Evolutionary conservation across 2,329 filamentous ascomycete genomes (phyloP).

Genomic region (Helotiales sp.): DNA sequence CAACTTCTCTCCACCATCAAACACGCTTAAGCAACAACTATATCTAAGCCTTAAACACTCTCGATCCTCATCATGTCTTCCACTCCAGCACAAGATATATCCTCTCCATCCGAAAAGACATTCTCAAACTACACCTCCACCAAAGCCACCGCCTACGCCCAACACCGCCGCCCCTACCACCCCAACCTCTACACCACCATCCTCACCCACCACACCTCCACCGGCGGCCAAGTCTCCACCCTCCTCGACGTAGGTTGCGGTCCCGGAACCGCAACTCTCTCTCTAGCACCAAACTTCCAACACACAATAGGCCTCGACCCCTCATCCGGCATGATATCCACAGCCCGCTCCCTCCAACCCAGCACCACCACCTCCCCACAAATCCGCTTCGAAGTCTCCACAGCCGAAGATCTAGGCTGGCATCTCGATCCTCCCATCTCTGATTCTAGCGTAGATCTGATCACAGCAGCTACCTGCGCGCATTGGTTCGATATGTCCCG

Average conservation of each 20-base stretch:
- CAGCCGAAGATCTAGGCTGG: slow-evolving; percentile 26
- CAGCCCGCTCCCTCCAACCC: slow-evolving; percentile 17
- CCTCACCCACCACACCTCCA: slow-evolving; percentile 21
- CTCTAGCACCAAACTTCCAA: slow-evolving; percentile 24
- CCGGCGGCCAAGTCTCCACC: slow-evolving; percentile 20
- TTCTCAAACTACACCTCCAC: slow-evolving; percentile 23
- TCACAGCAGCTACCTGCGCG: slow-evolving; percentile 33
- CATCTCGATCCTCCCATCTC: slow-evolving; percentile 7
- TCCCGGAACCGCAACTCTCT: slow-evolving; percentile 25
- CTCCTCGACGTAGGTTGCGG: slow-evolving; percentile 33
- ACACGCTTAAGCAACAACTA: no score
- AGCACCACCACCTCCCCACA: slow-evolving; percentile 4
- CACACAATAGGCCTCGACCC: slow-evolving; percentile 29
- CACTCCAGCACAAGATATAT: no score
- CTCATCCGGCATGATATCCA: slow-evolving; percentile 25
- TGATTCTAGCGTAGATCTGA: slow-evolving; percentile 23
- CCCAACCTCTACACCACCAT: slow-evolving; percentile 19
- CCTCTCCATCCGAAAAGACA: slow-evolving; percentile 23
- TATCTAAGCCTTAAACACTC: no score
- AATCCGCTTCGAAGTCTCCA: slow-evolving; percentile 23
- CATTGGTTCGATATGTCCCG: slow-evolving; percentile 50
- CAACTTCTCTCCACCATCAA: no score
- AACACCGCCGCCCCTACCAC: slow-evolving; percentile 16
- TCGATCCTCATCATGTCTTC: no score
- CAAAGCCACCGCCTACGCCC: slow-evolving; percentile 22